Evolutionary conservation across 1,139 yeast species (phyloP), one percentile per base, ranked within the genome.

Genomic region (Yamadazyma mexicana): DNA sequence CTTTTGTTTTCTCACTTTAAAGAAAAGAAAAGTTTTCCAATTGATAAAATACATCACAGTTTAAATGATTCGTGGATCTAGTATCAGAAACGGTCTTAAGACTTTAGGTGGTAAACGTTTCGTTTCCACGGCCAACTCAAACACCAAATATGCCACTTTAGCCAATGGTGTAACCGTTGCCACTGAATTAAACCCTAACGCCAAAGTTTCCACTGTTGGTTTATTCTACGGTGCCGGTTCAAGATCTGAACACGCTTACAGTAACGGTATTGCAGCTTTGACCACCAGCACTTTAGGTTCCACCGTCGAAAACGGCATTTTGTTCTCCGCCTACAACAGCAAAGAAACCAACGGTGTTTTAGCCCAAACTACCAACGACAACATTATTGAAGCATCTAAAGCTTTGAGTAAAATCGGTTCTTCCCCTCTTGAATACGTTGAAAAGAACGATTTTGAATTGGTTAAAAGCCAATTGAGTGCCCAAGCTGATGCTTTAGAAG

Each of bases 181-280:
- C 45, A 73, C 87, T 39, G 87, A 83, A 64, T 50, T 73, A 51
- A 76, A 81, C 62, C 75, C 83, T 34, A 55, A 63, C 45, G 79
- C 85, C 45, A 58, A 72, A 42, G 61, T 80, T 25, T 70, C 87
- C 31, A 71, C 87, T 29, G 72, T 84, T 49, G 92, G 92, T 62
- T 64, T 84, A 42, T 85, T 75, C 62, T 68, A 75, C 56, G 84
- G 83, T 48, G 86, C 88, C 39, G 95, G 95, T 60, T 81, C 91
- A 39, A 74, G 89, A 62, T 65, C 85, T 39, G 95, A 85, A 66
- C 85, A 82, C 65, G 75, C 86, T 39, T 83, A 79, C 76, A 81
- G 81, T 69, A 84, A 85, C 52, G 95, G 95, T 77, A 77, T 83
- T 41, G 75, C 91, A 40, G 78, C 85, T 46, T 68, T 85, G 55